phyloP scores from a whole-genome alignment of 768 basidiomycete species.

The Hortiboletus campestris region DNA sequence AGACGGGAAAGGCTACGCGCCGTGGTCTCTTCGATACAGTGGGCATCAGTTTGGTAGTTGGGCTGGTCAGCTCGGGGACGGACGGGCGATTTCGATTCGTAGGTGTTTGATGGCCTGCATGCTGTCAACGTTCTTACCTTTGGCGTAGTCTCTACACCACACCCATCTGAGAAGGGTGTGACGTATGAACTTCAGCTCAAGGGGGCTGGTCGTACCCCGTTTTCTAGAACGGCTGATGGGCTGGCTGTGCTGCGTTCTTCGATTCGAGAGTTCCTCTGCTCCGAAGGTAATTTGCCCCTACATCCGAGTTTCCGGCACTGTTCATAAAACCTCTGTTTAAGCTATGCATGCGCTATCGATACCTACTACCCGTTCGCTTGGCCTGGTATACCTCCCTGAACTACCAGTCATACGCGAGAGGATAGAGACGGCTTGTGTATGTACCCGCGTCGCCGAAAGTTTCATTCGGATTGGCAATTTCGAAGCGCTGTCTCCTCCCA shows the following conservation, averaged over 20 bases:
- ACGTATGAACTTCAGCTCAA: conserved; percentile 91
- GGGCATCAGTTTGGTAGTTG: conserved; percentile 88
- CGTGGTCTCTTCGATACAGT: conserved; percentile 90
- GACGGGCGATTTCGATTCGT: conserved; percentile 88
- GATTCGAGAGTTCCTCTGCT: conserved; percentile 89
- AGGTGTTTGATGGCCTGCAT: conserved; percentile 19
- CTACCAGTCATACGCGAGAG: conserved; percentile 77
- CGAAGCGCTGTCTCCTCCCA: conserved; percentile 77
- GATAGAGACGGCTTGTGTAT: conserved; percentile 66
- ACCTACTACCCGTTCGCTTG: conserved; percentile 85
- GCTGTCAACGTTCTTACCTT: conserved; percentile 1
- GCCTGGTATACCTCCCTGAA: conserved; percentile 70
- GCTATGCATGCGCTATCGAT: conserved; percentile 80
- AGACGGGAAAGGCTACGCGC: conserved; percentile 37
- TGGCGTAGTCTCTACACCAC: conserved; percentile 69
- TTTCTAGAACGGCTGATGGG: conserved; percentile 89
- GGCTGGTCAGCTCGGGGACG: conserved; percentile 96
- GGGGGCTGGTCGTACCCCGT: conserved; percentile 92
- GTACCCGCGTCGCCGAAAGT: conserved; percentile 81
- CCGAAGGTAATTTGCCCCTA: conserved; percentile 58
- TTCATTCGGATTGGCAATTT: conserved; percentile 93
- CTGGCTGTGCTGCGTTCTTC: conserved; percentile 94
- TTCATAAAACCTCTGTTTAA: conserved; percentile 39
- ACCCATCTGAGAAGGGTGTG: conserved; percentile 52
- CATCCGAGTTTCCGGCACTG: conserved; percentile 9